Base-by-base conservation (phyloP, 805 yeast genomes). In the Starmerella sirachaensis region DNA sequence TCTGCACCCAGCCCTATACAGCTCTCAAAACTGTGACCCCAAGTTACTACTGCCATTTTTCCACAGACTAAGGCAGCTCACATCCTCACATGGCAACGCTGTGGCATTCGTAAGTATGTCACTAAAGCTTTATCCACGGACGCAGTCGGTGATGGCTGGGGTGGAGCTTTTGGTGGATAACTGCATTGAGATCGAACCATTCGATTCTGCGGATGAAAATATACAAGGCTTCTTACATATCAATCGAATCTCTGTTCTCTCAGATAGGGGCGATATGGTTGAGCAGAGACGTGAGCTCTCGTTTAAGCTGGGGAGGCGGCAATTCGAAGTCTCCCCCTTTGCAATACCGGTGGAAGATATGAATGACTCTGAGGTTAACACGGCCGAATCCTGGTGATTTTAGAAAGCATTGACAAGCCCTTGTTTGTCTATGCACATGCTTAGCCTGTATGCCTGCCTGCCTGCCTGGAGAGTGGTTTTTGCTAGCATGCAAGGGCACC, bases 331-430 rank as follows among this genome's bases (percentile, higher is more conserved):
- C 37, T 88, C 82, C 48, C 83, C 77, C 52, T 91, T 95, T 94
- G 83, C 94, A n/a, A 91, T 91, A 35, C 97, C 98, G 0, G 94
- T 88, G 2, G 95, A 85, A 40, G 93, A 79, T 41, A 80, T 68
- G n/a, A 78, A 68, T 12, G n/a, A n/a, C n/a, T n/a, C n/a, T n/a
- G n/a, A n/a, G n/a, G n/a, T n/a, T n/a, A n/a, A n/a, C n/a, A n/a
- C n/a, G n/a, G n/a, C n/a, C n/a, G n/a, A n/a, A n/a, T n/a, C n/a
- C n/a, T n/a, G n/a, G n/a, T n/a, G n/a, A n/a, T n/a, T n/a, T n/a
- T n/a, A n/a, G n/a, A n/a, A n/a, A n/a, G n/a, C n/a, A n/a, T n/a
- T n/a, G n/a, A n/a, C n/a, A n/a, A n/a, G n/a, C n/a, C n/a, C n/a
- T n/a, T n/a, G n/a, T n/a, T n/a, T n/a, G n/a, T n/a, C n/a, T n/a